Conservation (phyloP, 163 green algal genomes). For the Scenedesmus sp. region DNA sequence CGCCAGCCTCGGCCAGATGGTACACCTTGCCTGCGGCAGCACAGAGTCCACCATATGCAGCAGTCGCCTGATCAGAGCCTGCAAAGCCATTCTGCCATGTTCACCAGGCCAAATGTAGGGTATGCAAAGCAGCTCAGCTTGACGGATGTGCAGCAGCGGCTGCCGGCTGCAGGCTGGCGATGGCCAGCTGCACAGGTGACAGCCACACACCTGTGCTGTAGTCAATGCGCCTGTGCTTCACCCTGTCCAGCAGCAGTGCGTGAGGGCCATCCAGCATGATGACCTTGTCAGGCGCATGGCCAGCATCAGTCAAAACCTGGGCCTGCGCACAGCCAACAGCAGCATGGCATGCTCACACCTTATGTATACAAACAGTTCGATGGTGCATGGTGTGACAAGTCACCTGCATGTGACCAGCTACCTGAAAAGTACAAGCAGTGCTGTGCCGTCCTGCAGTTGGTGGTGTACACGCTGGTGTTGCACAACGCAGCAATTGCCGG, state of each 20-base stretch:
- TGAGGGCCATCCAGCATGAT: constrained; percentile 72
- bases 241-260: constrained; percentile 76
- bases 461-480: no score
- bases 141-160: no score
- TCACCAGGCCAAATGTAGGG: not conserved
- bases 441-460: no score
- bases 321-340: constrained; percentile 29
- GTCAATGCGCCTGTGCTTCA: constrained; percentile 76
- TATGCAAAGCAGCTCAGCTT: not conserved
- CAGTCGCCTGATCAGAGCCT: no score
- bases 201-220: constrained; percentile 56
- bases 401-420: no score
- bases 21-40: constrained; percentile 49
- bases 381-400: no score
- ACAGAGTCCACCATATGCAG: not conserved
- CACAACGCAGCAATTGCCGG: no score
- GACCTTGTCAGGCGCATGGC: constrained; percentile 78
- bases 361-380: not conserved
- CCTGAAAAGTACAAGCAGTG: no score
- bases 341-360: not conserved
- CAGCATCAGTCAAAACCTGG: constrained; percentile 23
- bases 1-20: constrained; percentile 33
- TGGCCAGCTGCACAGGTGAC: not conserved
- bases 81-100: not conserved
- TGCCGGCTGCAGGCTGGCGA: not conserved